Evolutionary conservation across 371 early-diverging fungal genomes (phyloP), one percentile per base, ranked within the genome.

Genomic region (Mucor saturninus): DNA sequence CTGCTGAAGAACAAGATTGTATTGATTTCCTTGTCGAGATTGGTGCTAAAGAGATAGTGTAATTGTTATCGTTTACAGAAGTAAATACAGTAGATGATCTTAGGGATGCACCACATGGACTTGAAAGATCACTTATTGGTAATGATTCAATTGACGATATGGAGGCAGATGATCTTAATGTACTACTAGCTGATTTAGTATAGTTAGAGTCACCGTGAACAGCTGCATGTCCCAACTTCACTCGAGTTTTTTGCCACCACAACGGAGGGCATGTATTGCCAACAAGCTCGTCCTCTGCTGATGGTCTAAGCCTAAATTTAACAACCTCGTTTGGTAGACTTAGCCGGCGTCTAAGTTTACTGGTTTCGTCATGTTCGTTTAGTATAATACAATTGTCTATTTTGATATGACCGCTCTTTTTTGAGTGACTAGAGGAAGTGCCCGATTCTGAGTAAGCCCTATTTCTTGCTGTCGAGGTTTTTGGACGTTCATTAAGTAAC

Each of bases 171-270:
- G 31, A 4, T 5, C 3, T 28, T 29, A 30, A 3, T 13, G 13
- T 11, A 5, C 30, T 2, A 56, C 45, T 21, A 14, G 32, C 32
- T 35, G 8, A 4, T 35, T 35, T 35, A 35, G 35, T 56, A 13
- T 43, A 43, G 15, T 62, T 61, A 8, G 46, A 49, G 57, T 67
- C 56, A 43, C 59, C 52, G 39, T 57, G 68, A 11, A 61, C 54
- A 26, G 64, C 58, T n/a, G 64, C 21, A 53, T 52, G 64, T 37
- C 69, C 59, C 42, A 64, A 31, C 31, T 35, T 60, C 29, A 61
- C 51, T 48, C 65, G 52, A 6, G 66, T 73, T 56, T 69, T 73
- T 61, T 69, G 69, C 73, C 73, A 73, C 69, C 69, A 69, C 3
- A 55, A 6, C 14, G 73, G 73, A 29, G 73, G 73, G n/a, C 69